A percentile compares a stretch with the other conserved stretches of the same genome.
phyloP scores from a whole-genome alignment of 441 rosid genomes.

The Jatropha podagrica region DNA sequence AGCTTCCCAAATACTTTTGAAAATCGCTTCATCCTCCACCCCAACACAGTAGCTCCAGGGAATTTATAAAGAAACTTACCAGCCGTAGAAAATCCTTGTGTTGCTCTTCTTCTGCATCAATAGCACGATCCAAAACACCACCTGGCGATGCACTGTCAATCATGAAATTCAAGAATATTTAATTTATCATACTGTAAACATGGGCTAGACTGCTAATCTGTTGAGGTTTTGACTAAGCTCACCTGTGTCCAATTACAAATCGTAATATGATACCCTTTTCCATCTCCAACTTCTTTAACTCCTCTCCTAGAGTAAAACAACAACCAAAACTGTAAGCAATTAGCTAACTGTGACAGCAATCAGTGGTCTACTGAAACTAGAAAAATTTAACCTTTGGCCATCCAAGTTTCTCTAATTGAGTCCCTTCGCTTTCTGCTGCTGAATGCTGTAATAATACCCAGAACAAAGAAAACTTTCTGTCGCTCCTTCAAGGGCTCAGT shows the following conservation, averaged over 20 bases:
- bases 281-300: constrained; percentile 65
- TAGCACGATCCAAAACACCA: constrained; percentile 78
- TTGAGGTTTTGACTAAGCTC: constrained; percentile 20
- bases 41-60: neutral
- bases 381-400: constrained; percentile 66
- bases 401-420: constrained; percentile 88
- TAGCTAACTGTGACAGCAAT: constrained; percentile 9
- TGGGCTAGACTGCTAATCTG: neutral
- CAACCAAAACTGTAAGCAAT: constrained; percentile 23
- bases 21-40: constrained; percentile 9
- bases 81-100: constrained; percentile 78
- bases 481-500: constrained; percentile 47
- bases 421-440: constrained; percentile 95
- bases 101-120: constrained; percentile 80
- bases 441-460: constrained; percentile 95
- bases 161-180: constrained; percentile 12
- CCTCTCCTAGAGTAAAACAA: constrained; percentile 54
- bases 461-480: constrained; percentile 76
- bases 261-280: constrained; percentile 88
- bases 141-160: constrained; percentile 70
- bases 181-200: constrained; percentile 10
- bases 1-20: neutral
- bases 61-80: constrained; percentile 41
- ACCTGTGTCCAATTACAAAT: constrained; percentile 97
- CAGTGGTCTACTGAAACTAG: constrained; percentile 3